Conservation (phyloP, 2,329 filamentous ascomycete genomes). For the Cordyceps pruinosa region DNA sequence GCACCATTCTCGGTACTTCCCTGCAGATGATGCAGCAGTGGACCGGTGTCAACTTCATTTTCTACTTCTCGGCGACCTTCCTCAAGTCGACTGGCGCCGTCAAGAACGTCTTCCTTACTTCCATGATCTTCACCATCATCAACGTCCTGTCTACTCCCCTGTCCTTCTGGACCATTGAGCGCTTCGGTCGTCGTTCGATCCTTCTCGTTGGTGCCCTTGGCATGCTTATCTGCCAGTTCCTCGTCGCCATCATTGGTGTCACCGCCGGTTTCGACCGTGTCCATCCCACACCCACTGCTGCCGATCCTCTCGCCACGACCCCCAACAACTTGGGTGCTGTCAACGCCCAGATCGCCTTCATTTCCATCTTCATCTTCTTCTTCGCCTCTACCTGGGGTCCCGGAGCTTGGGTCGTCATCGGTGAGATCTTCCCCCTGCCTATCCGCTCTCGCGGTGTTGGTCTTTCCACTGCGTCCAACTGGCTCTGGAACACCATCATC, state of each 20-base stretch:
- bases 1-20: conserved; percentile 63
- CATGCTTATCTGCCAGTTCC: conserved; percentile 82
- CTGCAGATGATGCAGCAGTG: conserved; percentile 77
- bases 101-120: conserved; percentile 71
- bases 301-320: conserved; percentile 30
- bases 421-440: conserved; percentile 83
- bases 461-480: conserved; percentile 83
- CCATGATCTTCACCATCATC: conserved; percentile 78
- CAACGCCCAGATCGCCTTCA: conserved; percentile 75
- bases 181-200: conserved; percentile 70
- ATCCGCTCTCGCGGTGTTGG: conserved; percentile 84
- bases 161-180: conserved; percentile 83
- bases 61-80: conserved; percentile 81
- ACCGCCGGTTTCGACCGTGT: conserved; percentile 49
- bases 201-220: conserved; percentile 72
- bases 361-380: conserved; percentile 88
- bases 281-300: conserved; percentile 36
- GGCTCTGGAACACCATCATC: conserved; percentile 78
- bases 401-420: conserved; percentile 73
- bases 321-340: conserved; percentile 51
- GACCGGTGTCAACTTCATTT: conserved; percentile 92
- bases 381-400: conserved; percentile 88
- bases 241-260: conserved; percentile 71
- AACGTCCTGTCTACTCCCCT: conserved; percentile 81
- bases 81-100: conserved; percentile 73